Evolutionary conservation across 2,329 filamentous ascomycete species (phyloP), one percentile per base, ranked within the genome.

Genomic region (Microascus cirrosus): DNA sequence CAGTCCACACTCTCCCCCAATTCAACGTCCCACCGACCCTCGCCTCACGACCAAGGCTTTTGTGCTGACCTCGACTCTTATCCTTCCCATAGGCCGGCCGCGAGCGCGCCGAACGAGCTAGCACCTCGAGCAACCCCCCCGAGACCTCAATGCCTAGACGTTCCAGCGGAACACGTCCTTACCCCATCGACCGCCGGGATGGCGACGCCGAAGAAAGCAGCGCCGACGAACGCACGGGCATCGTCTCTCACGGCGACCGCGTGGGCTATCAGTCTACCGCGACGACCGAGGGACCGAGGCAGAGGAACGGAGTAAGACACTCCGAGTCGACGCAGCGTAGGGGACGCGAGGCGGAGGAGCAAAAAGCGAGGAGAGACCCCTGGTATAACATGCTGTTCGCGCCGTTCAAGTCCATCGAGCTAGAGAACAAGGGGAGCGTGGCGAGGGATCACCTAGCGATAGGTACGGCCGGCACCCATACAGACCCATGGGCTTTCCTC

Each of bases 361-460:
- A 18, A 15, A 57, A 57, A 45, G 13, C 11, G 28, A 25, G n/a
- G 25, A 20, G 45, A 5, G 28, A 18, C 2, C 45, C 55, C 25
- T 58, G 56, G 56, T 58, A 54, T 13, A 42, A 45, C 50, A 36
- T 39, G 5, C n/a, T 54, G 15, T 24, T 51, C 10, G 42, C 35
- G 39, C 57, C 42, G 53, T 58, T 58, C 56, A 77, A 74, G 64
- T 82, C 81, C 5, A 79, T 94, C 56, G 89, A 93, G 74, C 71
- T 94, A 60, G 89, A 94, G 70, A 94, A 94, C 67, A 93, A 90
- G 71, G 89, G 89, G 45, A 90, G 86, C 67, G 89, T 93, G 45
- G 89, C 89, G 12, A 77, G 89, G 65, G 89, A 94, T 70, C 89
- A 94, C 73, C 74, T 94, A 58, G 89, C 89, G 24, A 73, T 94